Base-by-base conservation (phyloP, 2,329 filamentous ascomycete genomes). In the Fusarium foetens region DNA sequence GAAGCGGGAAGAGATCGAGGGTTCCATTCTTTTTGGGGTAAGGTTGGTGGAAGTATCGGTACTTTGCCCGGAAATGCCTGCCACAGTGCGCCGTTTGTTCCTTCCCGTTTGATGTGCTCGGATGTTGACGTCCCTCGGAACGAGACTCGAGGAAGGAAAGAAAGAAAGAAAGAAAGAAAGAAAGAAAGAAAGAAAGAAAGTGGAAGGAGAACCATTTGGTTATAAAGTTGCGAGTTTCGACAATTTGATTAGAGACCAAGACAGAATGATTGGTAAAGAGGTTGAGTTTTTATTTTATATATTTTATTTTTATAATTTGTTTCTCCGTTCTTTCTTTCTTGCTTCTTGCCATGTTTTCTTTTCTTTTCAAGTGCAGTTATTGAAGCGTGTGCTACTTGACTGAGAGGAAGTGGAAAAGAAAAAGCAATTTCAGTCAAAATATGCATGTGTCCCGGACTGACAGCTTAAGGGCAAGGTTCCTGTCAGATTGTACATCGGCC, bases 1-100 rank as follows among this genome's bases (percentile, higher is more conserved):
- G 70, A 75, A 52, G 29, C 66, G 66, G 70, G 68, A 73, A 52
- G 68, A 71, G 70, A 74, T 71, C 73, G 63, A 66, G 69, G 58
- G 66, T 62, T 70, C 68, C 72, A 68, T 68, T 63, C 64, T 41
- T 64, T 68, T 69, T 64, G 51, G 64, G 51, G 51, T 58, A 68
- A 68, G 65, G 49, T 27, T 59, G 54, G 38, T 52, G 64, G 59
- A 72, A 68, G 74, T 76, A 76, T 66, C 64, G 64, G 70, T 76
- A 76, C 74, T 63, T 73, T 21, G 23, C n/a, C 33, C 35, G 19
- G 42, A 45, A 38, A 68, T 63, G 63, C 67, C 64, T 75, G 67
- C 45, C 66, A 74, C 74, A 75, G 72, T 76, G 70, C 70, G 74
- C 41, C 57, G 51, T 54, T 21, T 53, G 55, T 66, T 64, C 59